These are phyloP conservation scores for Botryobasidium botryosum DNA, from an alignment of 768 basidiomycete species.

Conservation along the genomic window DNA sequence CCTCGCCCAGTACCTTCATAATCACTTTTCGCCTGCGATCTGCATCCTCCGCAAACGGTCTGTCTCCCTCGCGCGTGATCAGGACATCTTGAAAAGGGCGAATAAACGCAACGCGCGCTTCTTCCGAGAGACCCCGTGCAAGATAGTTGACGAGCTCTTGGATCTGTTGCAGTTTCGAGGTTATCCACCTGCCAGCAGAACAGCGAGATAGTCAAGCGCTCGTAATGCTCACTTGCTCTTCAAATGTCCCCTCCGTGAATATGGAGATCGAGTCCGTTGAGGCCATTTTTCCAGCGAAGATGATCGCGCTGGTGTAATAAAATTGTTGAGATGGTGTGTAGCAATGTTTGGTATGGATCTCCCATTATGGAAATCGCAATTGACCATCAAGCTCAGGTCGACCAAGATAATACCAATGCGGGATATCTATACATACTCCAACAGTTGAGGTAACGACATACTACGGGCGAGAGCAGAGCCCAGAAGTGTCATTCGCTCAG, in stretches of 20 bases:
- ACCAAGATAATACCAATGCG: no score
- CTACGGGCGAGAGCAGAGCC: no score
- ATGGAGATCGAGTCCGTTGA: conserved; percentile 62
- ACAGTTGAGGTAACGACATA: no score
- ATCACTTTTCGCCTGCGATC: conserved; percentile 37
- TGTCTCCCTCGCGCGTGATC: conserved; percentile 33
- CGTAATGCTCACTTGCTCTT: conserved; percentile 51
- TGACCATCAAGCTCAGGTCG: no score
- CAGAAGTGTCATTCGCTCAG: no score
- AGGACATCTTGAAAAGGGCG: conserved; percentile 50
- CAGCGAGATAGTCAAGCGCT: background rate
- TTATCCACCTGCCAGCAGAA: background rate
- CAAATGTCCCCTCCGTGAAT: conserved; percentile 77
- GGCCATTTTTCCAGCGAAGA: conserved; percentile 37
- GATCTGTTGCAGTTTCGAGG: conserved; percentile 30
- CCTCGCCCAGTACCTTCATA: conserved; percentile 39
- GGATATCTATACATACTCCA: no score
- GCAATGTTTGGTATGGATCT: no score
- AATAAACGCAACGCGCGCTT: conserved; percentile 42
- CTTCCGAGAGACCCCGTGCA: conserved; percentile 46
- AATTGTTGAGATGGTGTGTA: no score
- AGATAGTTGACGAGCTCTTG: conserved; percentile 65
- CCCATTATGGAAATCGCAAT: no score
- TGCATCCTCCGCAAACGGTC: conserved; percentile 37
- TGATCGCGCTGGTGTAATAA: no score